Conservation (phyloP, 176 grass and related monocot species). For the Oryza punctata region DNA sequence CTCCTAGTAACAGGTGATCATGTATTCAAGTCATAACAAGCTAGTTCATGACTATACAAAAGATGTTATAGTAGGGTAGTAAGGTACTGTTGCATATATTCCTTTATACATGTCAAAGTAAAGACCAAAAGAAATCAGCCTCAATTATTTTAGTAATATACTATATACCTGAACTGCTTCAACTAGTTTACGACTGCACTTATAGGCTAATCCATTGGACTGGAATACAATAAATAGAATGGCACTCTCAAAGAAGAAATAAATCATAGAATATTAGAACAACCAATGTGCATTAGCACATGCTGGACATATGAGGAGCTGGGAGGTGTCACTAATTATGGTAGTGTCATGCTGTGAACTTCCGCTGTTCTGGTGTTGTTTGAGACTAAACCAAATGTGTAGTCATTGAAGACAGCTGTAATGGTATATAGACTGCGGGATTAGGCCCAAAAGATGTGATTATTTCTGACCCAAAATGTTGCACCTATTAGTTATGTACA, state of each 20-base stretch:
- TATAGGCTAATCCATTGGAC: background rate
- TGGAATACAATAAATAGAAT: background rate
- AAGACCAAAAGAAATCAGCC: constrained; percentile 2
- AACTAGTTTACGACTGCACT: background rate
- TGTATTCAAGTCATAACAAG: background rate
- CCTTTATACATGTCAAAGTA: background rate
- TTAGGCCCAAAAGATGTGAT: constrained; percentile 1
- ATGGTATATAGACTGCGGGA: background rate
- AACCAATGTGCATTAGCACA: background rate
- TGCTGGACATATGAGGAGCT: constrained; percentile 2
- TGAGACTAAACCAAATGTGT: constrained; percentile 13
- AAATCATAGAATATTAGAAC: background rate
- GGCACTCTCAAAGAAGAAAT: background rate
- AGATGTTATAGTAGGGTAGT: background rate
- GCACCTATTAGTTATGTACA: background rate
- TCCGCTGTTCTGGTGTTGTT: constrained; percentile 14
- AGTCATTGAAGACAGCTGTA: constrained; percentile 6
- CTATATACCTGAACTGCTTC: background rate
- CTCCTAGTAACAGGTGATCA: background rate
- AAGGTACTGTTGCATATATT: background rate
- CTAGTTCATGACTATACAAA: background rate
- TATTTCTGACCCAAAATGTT: constrained; percentile 30
- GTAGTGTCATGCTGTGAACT: background rate
- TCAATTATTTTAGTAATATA: background rate
- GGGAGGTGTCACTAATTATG: background rate